Evolutionary conservation across 441 rosid genomes (phyloP).

Genomic region (Populus hybrid): DNA sequence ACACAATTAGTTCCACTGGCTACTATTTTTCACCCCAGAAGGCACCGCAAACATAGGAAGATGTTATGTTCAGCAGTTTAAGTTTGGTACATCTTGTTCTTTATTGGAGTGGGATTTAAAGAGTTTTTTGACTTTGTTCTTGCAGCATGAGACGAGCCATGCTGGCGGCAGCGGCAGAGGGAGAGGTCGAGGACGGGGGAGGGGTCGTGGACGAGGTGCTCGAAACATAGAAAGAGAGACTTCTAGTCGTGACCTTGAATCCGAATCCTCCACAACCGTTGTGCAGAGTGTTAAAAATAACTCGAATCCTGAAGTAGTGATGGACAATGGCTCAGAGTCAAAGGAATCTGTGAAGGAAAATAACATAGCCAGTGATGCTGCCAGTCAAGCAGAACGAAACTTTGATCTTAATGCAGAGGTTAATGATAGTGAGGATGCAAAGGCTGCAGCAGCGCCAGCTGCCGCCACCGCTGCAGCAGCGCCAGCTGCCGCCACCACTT

Average conservation of each 20-base stretch:
- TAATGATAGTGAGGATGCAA: constrained; percentile 50
- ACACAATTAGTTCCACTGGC: too few species aligned
- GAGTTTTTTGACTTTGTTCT: background rate
- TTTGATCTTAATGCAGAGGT: constrained; percentile 78
- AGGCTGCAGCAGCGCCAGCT: constrained; percentile 19
- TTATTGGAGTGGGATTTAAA: background rate
- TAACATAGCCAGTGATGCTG: constrained; percentile 26
- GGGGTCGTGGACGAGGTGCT: constrained; percentile 84
- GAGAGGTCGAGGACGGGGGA: constrained; percentile 93
- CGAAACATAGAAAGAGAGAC: constrained; percentile 60
- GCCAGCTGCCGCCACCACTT: too few species aligned
- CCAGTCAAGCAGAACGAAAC: constrained; percentile 45
- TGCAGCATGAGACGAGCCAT: constrained; percentile 63
- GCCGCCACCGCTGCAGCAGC: constrained; percentile 7
- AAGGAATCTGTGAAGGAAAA: constrained; percentile 42
- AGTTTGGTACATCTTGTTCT: background rate
- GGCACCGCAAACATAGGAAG: background rate
- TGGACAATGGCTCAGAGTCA: constrained; percentile 41
- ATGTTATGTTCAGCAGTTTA: background rate
- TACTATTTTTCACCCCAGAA: background rate
- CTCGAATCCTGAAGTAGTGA: constrained; percentile 27
- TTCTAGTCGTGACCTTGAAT: constrained; percentile 55
- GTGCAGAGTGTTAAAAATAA: constrained; percentile 30
- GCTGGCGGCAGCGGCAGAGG: constrained; percentile 73
- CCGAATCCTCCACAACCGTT: constrained; percentile 36